phyloP scores from a whole-genome alignment of 768 basidiomycete genomes.

The Mycena pura region DNA sequence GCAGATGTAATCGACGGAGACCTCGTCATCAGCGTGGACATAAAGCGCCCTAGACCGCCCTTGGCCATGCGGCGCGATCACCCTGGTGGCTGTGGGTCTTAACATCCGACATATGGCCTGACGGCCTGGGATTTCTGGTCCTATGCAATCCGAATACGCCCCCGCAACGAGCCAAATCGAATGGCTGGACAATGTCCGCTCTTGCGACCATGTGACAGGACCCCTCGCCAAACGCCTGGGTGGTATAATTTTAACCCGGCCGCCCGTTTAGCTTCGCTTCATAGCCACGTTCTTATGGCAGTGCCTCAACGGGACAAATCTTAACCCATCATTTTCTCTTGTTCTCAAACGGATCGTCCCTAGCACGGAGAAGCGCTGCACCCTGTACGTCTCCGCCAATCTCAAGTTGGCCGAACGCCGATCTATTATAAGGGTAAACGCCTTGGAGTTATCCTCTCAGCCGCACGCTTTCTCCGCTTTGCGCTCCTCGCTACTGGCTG shows the following conservation, averaged over 20 bases:
- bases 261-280: constrained; percentile 19
- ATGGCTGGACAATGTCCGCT: neutral
- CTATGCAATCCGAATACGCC: constrained; percentile 4
- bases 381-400: constrained; percentile 9
- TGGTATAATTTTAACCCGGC: constrained; percentile 8
- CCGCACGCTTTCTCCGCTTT: neutral
- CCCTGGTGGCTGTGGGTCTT: constrained; percentile 5
- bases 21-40: constrained; percentile 8
- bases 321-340: constrained; percentile 22
- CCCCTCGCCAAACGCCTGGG: constrained; percentile 19
- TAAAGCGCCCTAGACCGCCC: constrained; percentile 10
- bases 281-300: constrained; percentile 22
- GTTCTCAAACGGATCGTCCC: constrained; percentile 24
- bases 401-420: constrained; percentile 15
- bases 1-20: neutral
- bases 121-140: constrained; percentile 14
- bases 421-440: constrained; percentile 18
- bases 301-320: constrained; percentile 17
- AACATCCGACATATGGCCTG: constrained; percentile 9
- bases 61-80: neutral
- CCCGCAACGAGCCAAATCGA: constrained; percentile 4
- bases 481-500: neutral
- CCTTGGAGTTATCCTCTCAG: constrained; percentile 5
- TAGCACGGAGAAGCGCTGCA: constrained; percentile 21
- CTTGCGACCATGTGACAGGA: constrained; percentile 8